Percentiles rank a stretch among this genome's conserved stretches.
Evolutionary conservation across 2,329 filamentous ascomycete genomes (phyloP).

Genomic region (Verticillium zaregamsianum): DNA sequence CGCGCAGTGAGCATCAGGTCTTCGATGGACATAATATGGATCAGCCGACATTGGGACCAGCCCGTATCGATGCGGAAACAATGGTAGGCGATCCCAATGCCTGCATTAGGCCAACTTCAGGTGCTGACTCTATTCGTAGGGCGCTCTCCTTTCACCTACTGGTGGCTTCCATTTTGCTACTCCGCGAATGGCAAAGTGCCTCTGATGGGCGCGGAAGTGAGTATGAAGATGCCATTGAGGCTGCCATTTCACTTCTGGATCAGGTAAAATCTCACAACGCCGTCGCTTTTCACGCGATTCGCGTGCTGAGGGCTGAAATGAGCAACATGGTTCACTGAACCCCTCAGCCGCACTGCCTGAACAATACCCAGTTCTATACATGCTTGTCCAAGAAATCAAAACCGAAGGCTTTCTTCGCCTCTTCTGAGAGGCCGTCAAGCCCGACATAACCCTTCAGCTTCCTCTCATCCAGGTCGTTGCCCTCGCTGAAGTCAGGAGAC

Average conservation of each 20-base stretch:
- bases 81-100: neutral
- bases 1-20: constrained; percentile 5
- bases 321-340: neutral
- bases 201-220: neutral
- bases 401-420: constrained; percentile 6
- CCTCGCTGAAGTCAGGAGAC: neutral
- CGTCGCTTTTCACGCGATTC: neutral
- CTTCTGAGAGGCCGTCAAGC: neutral
- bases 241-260: constrained; percentile 5
- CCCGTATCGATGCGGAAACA: constrained; percentile 7
- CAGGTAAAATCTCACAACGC: constrained; percentile 7
- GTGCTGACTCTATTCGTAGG: neutral
- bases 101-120: neutral
- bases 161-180: constrained; percentile 4
- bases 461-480: constrained; percentile 2
- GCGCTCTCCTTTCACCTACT: constrained; percentile 6
- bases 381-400: neutral
- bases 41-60: constrained; percentile 9
- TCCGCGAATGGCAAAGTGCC: neutral
- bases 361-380: neutral
- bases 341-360: neutral
- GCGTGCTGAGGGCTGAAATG: neutral
- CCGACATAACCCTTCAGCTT: constrained; percentile 6
- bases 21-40: constrained; percentile 8
- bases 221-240: constrained; percentile 2